Conservation (phyloP, 208 protist genomes). For the Trypanosomatidae sp. region DNA sequence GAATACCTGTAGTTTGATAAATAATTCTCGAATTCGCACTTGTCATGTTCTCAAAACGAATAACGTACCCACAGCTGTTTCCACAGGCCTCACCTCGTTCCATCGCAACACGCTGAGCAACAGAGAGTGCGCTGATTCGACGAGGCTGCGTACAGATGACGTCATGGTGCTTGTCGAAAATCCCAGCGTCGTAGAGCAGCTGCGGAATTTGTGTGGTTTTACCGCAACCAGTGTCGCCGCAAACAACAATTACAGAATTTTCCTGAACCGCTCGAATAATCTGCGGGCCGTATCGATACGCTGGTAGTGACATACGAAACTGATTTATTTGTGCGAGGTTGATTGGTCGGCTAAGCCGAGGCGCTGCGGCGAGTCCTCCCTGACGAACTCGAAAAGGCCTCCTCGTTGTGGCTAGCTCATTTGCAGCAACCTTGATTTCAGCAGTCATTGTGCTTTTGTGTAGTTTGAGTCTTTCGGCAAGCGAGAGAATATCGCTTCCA, state of each 20-base stretch:
- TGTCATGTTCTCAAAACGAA: conserved; percentile 86
- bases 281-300: conserved; percentile 45
- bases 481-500: conserved; percentile 22
- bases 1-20: conserved; percentile 98
- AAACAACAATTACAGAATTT: conserved; percentile 82
- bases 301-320: conserved; percentile 62
- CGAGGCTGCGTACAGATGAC: conserved; percentile 92
- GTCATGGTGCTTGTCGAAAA: conserved; percentile 53
- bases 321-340: conserved; percentile 38
- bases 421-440: conserved; percentile 41
- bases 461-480: conserved; percentile 28
- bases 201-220: conserved; percentile 97
- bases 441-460: conserved; percentile 52
- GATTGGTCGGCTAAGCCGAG: conserved; percentile 15
- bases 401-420: conserved; percentile 5
- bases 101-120: conserved; percentile 86
- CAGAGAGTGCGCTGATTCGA: conserved; percentile 89
- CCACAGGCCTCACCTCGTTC: conserved; percentile 86
- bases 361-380: conserved; percentile 35
- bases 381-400: conserved; percentile 44
- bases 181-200: conserved; percentile 63
- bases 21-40: conserved; percentile 93
- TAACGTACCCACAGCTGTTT: conserved; percentile 87
- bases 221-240: conserved; percentile 97
- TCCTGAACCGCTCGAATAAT: conserved; percentile 62